These are phyloP conservation scores for Cutaneotrichosporon dermatis DNA, from an alignment of 1,284 basidiomycete species.

Conservation along the genomic window DNA sequence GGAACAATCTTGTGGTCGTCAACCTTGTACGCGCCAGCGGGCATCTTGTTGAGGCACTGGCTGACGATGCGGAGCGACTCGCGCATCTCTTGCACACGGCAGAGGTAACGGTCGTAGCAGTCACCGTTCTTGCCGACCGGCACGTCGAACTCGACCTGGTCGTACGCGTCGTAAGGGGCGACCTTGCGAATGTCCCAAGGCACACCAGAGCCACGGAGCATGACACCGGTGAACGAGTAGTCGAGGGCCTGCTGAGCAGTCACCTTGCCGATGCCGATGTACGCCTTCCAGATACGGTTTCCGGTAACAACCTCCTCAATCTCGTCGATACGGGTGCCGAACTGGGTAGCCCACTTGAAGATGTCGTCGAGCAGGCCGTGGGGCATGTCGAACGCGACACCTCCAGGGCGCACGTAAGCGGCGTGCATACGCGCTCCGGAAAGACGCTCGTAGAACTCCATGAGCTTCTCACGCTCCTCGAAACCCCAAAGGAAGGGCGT, in stretches of 20 bases:
- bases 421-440: slow-evolving; percentile 95
- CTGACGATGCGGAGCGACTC: slow-evolving; percentile 87
- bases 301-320: slow-evolving; percentile 97
- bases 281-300: slow-evolving; percentile 96
- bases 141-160: slow-evolving; percentile 95
- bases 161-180: slow-evolving; percentile 93
- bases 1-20: slow-evolving; percentile 97
- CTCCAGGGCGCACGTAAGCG: slow-evolving; percentile 96
- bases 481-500: slow-evolving; percentile 99
- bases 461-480: slow-evolving; percentile 98
- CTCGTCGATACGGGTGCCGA: slow-evolving; percentile 78
- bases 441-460: slow-evolving; percentile 99
- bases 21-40: slow-evolving; percentile 84
- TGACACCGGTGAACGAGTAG: slow-evolving; percentile 94
- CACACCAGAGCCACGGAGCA: slow-evolving; percentile 90
- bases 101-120: slow-evolving; percentile 80
- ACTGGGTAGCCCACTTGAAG: slow-evolving; percentile 96
- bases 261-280: slow-evolving; percentile 89
- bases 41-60: slow-evolving; percentile 96
- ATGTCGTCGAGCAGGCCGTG: slow-evolving; percentile 96
- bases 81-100: slow-evolving; percentile 96
- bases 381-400: slow-evolving; percentile 95
- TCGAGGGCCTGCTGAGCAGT: slow-evolving; percentile 89
- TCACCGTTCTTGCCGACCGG: slow-evolving; percentile 96
- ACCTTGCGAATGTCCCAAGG: slow-evolving; percentile 94